Evolutionary conservation across 352 stramenopile species (phyloP).

Genomic region (Elongisporangium prolatum): DNA sequence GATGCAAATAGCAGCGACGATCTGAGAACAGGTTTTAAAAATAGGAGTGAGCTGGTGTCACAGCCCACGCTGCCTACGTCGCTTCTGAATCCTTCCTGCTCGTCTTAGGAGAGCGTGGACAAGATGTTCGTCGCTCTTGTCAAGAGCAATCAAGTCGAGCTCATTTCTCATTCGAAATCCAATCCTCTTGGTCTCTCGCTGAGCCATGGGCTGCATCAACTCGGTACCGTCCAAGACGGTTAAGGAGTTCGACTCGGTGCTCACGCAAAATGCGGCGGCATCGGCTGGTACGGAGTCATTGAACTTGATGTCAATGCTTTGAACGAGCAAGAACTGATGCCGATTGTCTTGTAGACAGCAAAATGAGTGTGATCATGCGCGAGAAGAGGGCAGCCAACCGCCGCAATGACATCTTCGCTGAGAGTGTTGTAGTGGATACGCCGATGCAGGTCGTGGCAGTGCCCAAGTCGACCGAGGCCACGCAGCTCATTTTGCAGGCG

Average conservation of each 20-base stretch:
- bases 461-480: slow-evolving; percentile 40
- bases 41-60: slow-evolving; percentile 1
- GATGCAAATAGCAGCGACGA: background rate
- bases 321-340: background rate
- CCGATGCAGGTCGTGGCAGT: slow-evolving; percentile 31
- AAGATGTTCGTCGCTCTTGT: background rate
- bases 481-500: slow-evolving; percentile 43
- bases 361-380: slow-evolving; percentile 58
- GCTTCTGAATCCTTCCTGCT: background rate
- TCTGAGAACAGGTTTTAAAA: slow-evolving; percentile 2
- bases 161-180: background rate
- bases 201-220: slow-evolving; percentile 59
- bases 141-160: background rate
- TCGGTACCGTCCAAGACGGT: slow-evolving; percentile 43
- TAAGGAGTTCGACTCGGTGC: slow-evolving; percentile 39
- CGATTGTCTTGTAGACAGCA: slow-evolving; percentile 19
- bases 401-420: slow-evolving; percentile 65
- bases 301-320: background rate
- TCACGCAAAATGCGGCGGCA: slow-evolving; percentile 9
- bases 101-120: background rate
- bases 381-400: slow-evolving; percentile 59
- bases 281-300: background rate
- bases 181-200: background rate
- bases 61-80: background rate
- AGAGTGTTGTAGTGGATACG: slow-evolving; percentile 59